Conservation (phyloP, 345 rosid species). For the Noccaea caerulescens region DNA sequence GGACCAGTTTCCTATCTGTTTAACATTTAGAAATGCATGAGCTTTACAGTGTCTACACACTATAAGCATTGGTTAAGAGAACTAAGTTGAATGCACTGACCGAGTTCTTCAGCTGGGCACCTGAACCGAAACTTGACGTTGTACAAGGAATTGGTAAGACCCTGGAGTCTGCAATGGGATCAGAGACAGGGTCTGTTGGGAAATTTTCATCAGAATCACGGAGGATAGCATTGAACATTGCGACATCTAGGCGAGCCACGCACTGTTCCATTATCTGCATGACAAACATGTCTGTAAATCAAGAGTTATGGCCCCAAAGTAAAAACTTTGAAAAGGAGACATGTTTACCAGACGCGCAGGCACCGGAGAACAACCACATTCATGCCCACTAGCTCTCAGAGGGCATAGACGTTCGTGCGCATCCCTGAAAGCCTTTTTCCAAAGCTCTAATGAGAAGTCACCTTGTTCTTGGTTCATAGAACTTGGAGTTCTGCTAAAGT, state of each 20-base stretch:
- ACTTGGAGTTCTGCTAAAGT: conserved; percentile 48
- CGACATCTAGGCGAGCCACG: conserved; percentile 89
- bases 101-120: conserved; percentile 83
- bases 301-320: conserved; percentile 1
- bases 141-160: conserved; percentile 90
- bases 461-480: conserved; percentile 61
- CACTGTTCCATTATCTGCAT: conserved; percentile 93
- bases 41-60: conserved; percentile 10
- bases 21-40: conserved; percentile 33
- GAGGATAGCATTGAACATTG: conserved; percentile 97
- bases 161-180: conserved; percentile 74
- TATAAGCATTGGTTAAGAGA: conserved; percentile 1
- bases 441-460: conserved; percentile 71
- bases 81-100: conserved; percentile 44
- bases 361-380: conserved; percentile 83
- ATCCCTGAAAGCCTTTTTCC: conserved; percentile 92
- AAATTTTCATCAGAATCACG: conserved; percentile 84
- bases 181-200: conserved; percentile 93
- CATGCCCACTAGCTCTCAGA: conserved; percentile 84
- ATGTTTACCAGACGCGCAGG: conserved; percentile 73
- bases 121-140: conserved; percentile 85
- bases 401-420: conserved; percentile 96
- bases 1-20: conserved; percentile 95
- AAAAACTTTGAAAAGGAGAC: conserved; percentile 4
- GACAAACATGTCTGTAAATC: background rate